Evolutionary conservation across 768 basidiomycete species (phyloP).

Genomic region (Saitozyma sp.): DNA sequence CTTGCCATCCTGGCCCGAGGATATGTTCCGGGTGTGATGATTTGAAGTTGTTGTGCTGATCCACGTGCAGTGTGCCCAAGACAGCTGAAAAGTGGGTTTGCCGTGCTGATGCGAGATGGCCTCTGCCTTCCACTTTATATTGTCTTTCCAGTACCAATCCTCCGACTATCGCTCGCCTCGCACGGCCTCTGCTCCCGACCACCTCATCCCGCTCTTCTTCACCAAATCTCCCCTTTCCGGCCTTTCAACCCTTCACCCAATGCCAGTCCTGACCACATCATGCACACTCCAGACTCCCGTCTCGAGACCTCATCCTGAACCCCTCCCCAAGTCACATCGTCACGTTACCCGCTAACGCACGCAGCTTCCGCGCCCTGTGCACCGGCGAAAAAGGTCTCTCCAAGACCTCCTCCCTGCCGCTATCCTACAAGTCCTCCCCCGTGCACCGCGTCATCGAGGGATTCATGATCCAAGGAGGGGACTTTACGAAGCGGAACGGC

Average conservation of each 20-base stretch:
- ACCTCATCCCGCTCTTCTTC: too few species aligned
- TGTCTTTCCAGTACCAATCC: too few species aligned
- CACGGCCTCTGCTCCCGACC: too few species aligned
- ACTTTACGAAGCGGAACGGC: conserved; percentile 64
- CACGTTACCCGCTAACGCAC: conserved; percentile 74
- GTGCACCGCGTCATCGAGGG: conserved; percentile 72
- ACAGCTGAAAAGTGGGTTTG: conserved; percentile 68
- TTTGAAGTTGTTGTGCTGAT: too few species aligned
- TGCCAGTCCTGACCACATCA: too few species aligned
- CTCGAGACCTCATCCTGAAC: not conserved
- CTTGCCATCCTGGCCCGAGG: not conserved
- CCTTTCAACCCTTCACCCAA: not conserved
- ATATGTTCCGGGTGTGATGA: not conserved
- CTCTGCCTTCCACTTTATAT: too few species aligned
- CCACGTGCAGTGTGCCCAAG: conserved; percentile 60
- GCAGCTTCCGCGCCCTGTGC: conserved; percentile 79
- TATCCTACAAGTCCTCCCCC: conserved; percentile 78
- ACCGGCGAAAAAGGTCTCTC: conserved; percentile 83
- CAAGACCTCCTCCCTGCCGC: conserved; percentile 62
- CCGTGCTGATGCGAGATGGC: not conserved
- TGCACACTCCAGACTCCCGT: too few species aligned
- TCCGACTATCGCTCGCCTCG: not conserved
- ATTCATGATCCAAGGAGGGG: conserved; percentile 76
- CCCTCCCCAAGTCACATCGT: too few species aligned
- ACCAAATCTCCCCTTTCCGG: not conserved